phyloP scores from a whole-genome alignment of 371 early-diverging fungal genomes.

The Rhizopus stolonifer region DNA sequence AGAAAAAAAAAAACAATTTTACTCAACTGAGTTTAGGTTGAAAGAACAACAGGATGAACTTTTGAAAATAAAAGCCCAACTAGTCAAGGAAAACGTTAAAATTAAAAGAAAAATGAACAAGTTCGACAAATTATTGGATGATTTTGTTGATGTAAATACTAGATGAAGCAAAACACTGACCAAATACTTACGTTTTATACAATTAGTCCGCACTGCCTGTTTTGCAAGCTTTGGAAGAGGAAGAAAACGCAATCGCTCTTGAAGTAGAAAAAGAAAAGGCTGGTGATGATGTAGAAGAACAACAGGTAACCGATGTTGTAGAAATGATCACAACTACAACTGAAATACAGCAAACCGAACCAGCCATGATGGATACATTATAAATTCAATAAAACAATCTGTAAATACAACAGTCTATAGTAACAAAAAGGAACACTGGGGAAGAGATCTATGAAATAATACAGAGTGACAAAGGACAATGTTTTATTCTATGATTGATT shows the following conservation, averaged over 20 bases:
- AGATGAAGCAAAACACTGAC: not conserved
- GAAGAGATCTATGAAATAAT: not conserved
- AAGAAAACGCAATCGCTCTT: not conserved
- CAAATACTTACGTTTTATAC: not conserved
- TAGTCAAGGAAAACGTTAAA: conserved; percentile 46
- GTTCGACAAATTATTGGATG: conserved; percentile 42
- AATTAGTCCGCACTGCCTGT: conserved; percentile 25
- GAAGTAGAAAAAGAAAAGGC: conserved; percentile 1
- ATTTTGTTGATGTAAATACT: conserved; percentile 39
- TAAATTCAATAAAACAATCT: conserved; percentile 3
- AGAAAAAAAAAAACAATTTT: not conserved
- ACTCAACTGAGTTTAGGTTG: conserved; percentile 19
- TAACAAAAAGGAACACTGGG: not conserved
- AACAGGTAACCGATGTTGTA: no score
- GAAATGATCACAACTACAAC: not conserved
- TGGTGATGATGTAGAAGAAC: not conserved
- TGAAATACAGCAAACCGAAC: not conserved
- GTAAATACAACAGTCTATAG: not conserved
- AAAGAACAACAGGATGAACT: conserved; percentile 43
- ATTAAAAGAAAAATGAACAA: conserved; percentile 42
- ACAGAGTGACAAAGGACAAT: not conserved
- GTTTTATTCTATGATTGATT: not conserved
- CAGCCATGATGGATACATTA: conserved; percentile 21
- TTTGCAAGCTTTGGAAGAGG: conserved; percentile 21
- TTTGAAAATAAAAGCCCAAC: conserved; percentile 27